These are phyloP conservation scores for Vaccinium darrowii DNA, from an alignment of 148 eudicot genomes.

Conservation along the genomic window DNA sequence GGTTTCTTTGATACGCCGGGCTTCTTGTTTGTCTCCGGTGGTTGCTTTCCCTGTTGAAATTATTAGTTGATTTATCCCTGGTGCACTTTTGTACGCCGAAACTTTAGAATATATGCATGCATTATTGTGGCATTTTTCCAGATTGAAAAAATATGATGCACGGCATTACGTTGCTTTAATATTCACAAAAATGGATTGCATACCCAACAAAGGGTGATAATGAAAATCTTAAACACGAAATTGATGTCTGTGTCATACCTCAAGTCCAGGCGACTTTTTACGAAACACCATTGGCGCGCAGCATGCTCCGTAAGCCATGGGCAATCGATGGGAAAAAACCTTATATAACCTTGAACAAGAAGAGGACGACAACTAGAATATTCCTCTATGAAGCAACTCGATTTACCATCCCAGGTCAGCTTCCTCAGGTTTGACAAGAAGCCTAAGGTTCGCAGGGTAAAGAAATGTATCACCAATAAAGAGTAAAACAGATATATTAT, in stretches of 20 bases:
- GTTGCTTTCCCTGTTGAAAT: slow-evolving; percentile 26
- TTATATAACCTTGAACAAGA: slow-evolving; percentile 3
- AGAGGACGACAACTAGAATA: not conserved
- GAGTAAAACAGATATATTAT: not conserved
- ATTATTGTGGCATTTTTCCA: not conserved
- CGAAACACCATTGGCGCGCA: slow-evolving; percentile 37
- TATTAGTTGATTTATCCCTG: not conserved
- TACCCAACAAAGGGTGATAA: not conserved
- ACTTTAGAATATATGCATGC: not conserved
- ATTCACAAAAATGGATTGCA: not conserved
- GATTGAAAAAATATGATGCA: not conserved
- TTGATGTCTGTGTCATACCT: slow-evolving; percentile 40
- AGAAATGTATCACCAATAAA: not conserved
- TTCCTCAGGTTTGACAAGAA: slow-evolving; percentile 8
- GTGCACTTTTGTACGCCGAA: not conserved
- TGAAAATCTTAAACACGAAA: not conserved
- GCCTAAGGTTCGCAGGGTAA: slow-evolving; percentile 9
- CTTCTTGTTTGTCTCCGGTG: slow-evolving; percentile 13
- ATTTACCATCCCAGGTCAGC: not conserved
- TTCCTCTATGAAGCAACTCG: not conserved
- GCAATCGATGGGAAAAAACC: slow-evolving; percentile 7
- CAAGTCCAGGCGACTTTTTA: slow-evolving; percentile 34
- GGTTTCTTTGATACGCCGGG: slow-evolving; percentile 23
- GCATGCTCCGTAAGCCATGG: slow-evolving; percentile 30
- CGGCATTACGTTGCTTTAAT: not conserved